Conservation (phyloP, 1,284 basidiomycete genomes). For the Hortiboletus rubellus region DNA sequence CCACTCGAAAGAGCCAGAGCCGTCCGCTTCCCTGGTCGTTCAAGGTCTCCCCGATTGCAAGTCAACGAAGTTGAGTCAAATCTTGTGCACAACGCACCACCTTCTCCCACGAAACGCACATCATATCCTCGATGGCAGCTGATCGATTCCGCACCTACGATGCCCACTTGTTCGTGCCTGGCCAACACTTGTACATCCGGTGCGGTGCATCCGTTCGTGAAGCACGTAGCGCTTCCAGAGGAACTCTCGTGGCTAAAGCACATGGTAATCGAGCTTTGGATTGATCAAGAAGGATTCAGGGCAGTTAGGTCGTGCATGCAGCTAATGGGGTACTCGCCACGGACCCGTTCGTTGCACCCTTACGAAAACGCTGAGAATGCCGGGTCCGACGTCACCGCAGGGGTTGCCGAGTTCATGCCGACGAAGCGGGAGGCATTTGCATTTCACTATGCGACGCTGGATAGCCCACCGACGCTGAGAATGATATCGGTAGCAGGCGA, state of each 20-base stretch:
- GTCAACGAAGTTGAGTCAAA: slow-evolving; percentile 18
- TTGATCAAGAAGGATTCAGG: slow-evolving; percentile 81
- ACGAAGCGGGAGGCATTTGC: slow-evolving; percentile 53
- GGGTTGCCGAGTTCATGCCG: slow-evolving; percentile 65
- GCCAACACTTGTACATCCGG: slow-evolving; percentile 10
- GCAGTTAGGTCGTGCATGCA: slow-evolving; percentile 57
- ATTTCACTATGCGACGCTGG: slow-evolving; percentile 73
- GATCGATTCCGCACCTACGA: slow-evolving; percentile 1
- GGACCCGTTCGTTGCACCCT: slow-evolving; percentile 34
- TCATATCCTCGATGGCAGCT: slow-evolving; percentile 14
- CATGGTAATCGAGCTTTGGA: slow-evolving; percentile 60
- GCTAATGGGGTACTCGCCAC: slow-evolving; percentile 50
- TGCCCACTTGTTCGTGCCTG: slow-evolving; percentile 4
- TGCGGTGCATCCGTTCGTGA: slow-evolving; percentile 12
- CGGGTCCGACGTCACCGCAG: slow-evolving; percentile 31
- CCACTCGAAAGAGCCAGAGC: slow-evolving; percentile 34
- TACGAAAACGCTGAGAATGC: slow-evolving; percentile 29
- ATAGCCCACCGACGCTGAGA: slow-evolving; percentile 64
- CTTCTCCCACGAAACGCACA: slow-evolving; percentile 4
- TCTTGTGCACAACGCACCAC: neutral
- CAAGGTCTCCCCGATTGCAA: slow-evolving; percentile 27
- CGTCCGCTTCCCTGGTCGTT: slow-evolving; percentile 29
- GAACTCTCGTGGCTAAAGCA: slow-evolving; percentile 54
- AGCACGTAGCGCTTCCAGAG: slow-evolving; percentile 35
- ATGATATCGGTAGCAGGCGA: slow-evolving; percentile 63